Percentiles rank a stretch among this genome's conserved stretches.
These are phyloP conservation scores for Omphalea diandra DNA, from an alignment of 441 rosid species.

Conservation along the genomic window DNA sequence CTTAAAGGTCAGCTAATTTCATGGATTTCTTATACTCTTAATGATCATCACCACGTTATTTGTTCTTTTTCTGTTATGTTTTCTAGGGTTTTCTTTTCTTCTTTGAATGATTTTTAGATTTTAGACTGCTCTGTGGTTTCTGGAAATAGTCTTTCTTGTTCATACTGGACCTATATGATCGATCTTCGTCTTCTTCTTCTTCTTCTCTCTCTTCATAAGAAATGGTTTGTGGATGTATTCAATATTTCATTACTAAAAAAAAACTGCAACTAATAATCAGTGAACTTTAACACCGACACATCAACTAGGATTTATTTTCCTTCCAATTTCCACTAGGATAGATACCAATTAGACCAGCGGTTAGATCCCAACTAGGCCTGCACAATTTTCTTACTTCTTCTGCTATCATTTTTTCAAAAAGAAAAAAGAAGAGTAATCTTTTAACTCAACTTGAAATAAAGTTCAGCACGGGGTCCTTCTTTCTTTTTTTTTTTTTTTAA, in stretches of 20 bases:
- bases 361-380: too few species aligned
- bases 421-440: background rate
- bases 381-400: too few species aligned
- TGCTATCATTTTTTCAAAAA: background rate
- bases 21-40: constrained; percentile 22
- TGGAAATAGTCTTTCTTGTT: constrained; percentile 30
- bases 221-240: constrained; percentile 20
- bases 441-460: background rate
- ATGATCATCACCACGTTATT: constrained; percentile 12
- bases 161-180: constrained; percentile 29
- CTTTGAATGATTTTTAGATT: constrained; percentile 3
- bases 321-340: background rate
- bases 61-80: constrained; percentile 28
- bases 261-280: constrained; percentile 4
- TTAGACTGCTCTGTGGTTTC: constrained; percentile 21
- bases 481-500: background rate
- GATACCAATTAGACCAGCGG: background rate
- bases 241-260: background rate
- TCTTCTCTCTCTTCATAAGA: constrained; percentile 18
- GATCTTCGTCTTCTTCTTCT: too few species aligned
- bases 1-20: constrained; percentile 43
- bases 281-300: constrained; percentile 20
- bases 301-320: constrained; percentile 33
- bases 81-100: constrained; percentile 18
- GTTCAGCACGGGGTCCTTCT: background rate